These are phyloP conservation scores for Chrysoporthe deuterocubensis DNA, from an alignment of 2,329 filamentous ascomycete genomes.

Conservation along the genomic window DNA sequence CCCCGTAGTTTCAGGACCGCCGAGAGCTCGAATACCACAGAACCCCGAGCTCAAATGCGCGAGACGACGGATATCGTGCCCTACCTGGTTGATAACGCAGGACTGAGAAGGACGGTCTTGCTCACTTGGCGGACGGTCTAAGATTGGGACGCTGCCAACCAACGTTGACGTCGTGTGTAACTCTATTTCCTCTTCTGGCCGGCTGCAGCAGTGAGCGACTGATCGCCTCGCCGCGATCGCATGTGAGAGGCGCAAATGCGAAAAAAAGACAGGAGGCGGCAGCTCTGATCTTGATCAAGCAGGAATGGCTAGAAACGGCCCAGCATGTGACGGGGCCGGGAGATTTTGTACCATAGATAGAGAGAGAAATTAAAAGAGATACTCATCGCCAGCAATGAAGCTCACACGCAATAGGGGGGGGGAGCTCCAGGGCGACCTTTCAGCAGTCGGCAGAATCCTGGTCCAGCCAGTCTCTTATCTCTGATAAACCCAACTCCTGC, in stretches of 20 bases:
- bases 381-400: neutral
- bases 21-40: neutral
- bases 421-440: neutral
- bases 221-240: constrained; percentile 10
- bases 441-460: neutral
- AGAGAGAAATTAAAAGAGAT: neutral
- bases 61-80: neutral
- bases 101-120: neutral
- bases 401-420: neutral
- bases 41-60: neutral
- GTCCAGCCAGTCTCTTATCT: neutral
- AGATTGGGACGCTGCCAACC: constrained; percentile 1
- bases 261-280: neutral
- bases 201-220: constrained; percentile 10
- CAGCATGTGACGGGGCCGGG: neutral
- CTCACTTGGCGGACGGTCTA: neutral
- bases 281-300: neutral
- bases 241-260: neutral
- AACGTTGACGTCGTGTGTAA: constrained; percentile 7
- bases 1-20: no score
- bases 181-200: constrained; percentile 17
- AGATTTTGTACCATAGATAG: neutral
- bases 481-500: constrained; percentile 6
- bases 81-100: neutral
- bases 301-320: neutral